phyloP scores from a whole-genome alignment of 768 basidiomycete genomes.

The Strobilomyces confusus region DNA sequence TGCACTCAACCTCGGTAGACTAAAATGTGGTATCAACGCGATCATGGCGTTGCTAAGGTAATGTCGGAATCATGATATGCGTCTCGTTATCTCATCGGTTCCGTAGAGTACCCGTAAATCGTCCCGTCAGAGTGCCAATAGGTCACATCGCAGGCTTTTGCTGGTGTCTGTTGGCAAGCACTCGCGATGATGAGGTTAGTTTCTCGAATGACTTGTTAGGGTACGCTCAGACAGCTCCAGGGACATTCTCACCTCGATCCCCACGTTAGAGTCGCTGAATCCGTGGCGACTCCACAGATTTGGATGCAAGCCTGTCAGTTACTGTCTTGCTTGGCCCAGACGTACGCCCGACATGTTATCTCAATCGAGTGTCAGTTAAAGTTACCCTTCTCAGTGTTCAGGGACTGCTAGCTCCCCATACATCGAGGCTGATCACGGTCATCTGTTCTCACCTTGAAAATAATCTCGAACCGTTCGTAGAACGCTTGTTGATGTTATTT shows the following conservation, averaged over 20 bases:
- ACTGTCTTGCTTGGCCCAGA: conserved; percentile 43
- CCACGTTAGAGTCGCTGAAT: conserved; percentile 51
- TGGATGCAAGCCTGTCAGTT: conserved; percentile 53
- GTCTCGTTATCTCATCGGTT: neutral
- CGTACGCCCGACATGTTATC: conserved; percentile 35
- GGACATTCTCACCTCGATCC: conserved; percentile 47
- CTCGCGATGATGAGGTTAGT: conserved; percentile 43
- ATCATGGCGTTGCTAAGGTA: conserved; percentile 58
- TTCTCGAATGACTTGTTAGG: conserved; percentile 1
- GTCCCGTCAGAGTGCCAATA: conserved; percentile 69
- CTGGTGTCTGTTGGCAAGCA: conserved; percentile 45
- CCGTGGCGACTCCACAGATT: conserved; percentile 39
- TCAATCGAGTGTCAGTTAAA: neutral
- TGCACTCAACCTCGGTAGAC: conserved; percentile 57
- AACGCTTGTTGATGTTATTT: neutral
- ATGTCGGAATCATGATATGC: neutral
- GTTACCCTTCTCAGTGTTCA: conserved; percentile 39
- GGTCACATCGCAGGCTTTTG: conserved; percentile 56
- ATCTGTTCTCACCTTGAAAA: conserved; percentile 64
- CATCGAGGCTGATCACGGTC: conserved; percentile 47
- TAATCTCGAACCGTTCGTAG: conserved; percentile 42
- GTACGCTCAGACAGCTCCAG: conserved; percentile 32
- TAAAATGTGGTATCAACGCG: conserved; percentile 50
- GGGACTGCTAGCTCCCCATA: conserved; percentile 53
- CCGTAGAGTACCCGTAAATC: conserved; percentile 47